These are phyloP conservation scores for Xerocomus amazonicus DNA, from an alignment of 1,284 basidiomycete genomes.

Conservation along the genomic window DNA sequence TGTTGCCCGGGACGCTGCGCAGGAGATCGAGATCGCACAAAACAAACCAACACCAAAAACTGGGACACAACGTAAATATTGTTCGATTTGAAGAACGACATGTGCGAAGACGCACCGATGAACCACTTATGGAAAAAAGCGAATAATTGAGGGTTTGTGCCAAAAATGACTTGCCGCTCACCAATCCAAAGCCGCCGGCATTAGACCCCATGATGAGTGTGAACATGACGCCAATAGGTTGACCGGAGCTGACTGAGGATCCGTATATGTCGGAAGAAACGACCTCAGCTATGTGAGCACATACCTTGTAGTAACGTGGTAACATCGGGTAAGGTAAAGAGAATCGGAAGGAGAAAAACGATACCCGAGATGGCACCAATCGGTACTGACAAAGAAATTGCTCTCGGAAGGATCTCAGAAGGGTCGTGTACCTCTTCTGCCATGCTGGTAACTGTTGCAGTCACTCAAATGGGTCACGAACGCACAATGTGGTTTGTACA, in stretches of 20 bases:
- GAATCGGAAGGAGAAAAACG: conserved; percentile 64
- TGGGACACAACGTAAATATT: conserved; percentile 12
- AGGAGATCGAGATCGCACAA: conserved; percentile 58
- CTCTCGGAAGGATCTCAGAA: conserved; percentile 50
- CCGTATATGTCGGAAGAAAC: conserved; percentile 19
- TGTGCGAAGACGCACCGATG: conserved; percentile 35
- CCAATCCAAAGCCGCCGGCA: conserved; percentile 62
- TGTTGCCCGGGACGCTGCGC: conserved; percentile 63
- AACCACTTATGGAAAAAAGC: conserved; percentile 37
- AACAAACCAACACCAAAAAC: conserved; percentile 55
- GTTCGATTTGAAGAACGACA: too few species aligned
- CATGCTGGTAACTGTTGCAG: conserved; percentile 48
- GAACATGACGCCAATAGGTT: conserved; percentile 65
- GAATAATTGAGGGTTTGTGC: neutral
- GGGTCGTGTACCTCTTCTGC: conserved; percentile 66
- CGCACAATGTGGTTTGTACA: conserved; percentile 6
- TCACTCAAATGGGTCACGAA: conserved; percentile 3
- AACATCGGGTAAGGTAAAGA: conserved; percentile 65
- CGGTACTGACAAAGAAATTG: conserved; percentile 59
- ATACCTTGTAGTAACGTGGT: conserved; percentile 48
- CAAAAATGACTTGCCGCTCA: conserved; percentile 23
- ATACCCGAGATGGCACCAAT: conserved; percentile 58
- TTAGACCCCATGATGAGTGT: conserved; percentile 59
- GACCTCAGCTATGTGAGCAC: neutral
- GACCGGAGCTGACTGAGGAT: conserved; percentile 49